phyloP scores from a whole-genome alignment of 1,284 basidiomycete species.

The Pterulicium gracile region DNA sequence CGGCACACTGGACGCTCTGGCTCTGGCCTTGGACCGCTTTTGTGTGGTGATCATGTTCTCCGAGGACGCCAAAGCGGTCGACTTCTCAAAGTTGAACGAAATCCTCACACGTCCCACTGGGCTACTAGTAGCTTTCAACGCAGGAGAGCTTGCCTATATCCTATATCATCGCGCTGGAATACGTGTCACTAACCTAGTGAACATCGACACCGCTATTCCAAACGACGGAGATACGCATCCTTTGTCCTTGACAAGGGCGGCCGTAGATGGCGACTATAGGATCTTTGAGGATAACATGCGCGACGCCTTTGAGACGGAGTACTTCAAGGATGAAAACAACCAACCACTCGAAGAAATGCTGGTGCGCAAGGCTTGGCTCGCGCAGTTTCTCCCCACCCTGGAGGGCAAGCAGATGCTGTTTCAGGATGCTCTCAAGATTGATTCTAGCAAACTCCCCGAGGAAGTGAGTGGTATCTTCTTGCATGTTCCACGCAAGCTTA shows the following conservation, averaged over 20 bases:
- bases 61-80: not conserved
- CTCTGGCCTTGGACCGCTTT: not conserved
- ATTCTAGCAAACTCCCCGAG: slow-evolving; percentile 26
- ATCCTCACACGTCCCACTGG: slow-evolving; percentile 22
- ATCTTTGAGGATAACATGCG: slow-evolving; percentile 30
- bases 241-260: slow-evolving; percentile 28
- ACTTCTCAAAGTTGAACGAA: not conserved
- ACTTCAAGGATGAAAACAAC: slow-evolving; percentile 20
- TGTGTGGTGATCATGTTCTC: not conserved
- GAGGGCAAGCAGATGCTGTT: slow-evolving; percentile 25
- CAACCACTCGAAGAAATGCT: slow-evolving; percentile 24
- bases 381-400: slow-evolving; percentile 29
- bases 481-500: not conserved
- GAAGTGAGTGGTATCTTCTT: slow-evolving; percentile 18
- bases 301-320: slow-evolving; percentile 25
- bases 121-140: slow-evolving; percentile 28
- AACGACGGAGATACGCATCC: slow-evolving; percentile 25
- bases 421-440: slow-evolving; percentile 27
- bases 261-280: slow-evolving; percentile 25
- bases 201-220: slow-evolving; percentile 41
- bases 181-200: slow-evolving; percentile 32
- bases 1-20: not conserved
- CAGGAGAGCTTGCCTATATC: slow-evolving; percentile 26
- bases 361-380: slow-evolving; percentile 42
- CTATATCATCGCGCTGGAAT: slow-evolving; percentile 26